Evolutionary conservation across 257 asterid species (phyloP).

Genomic region (Solanum sejunctum): DNA sequence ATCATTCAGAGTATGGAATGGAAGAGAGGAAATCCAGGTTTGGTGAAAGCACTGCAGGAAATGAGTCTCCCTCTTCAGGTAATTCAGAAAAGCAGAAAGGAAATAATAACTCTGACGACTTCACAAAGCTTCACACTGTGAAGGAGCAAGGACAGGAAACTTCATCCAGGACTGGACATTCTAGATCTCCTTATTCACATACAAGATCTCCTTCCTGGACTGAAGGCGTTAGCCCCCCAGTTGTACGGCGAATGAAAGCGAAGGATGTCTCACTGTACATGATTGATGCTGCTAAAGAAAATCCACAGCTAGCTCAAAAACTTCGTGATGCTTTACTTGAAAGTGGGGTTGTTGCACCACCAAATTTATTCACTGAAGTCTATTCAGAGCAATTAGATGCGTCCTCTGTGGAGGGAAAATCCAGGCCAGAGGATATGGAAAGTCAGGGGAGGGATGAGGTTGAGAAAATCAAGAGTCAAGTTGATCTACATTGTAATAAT

Average conservation of each 20-base stretch:
- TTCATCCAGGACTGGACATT: conserved; percentile 31
- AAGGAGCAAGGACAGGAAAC: conserved; percentile 21
- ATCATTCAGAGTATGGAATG: conserved; percentile 13
- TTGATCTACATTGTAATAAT: conserved; percentile 23
- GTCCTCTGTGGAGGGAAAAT: conserved; percentile 19
- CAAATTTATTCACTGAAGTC: conserved; percentile 67
- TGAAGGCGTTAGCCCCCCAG: conserved; percentile 89
- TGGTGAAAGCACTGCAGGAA: conserved; percentile 15
- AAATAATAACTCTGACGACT: conserved; percentile 11
- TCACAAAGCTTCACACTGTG: conserved; percentile 14
- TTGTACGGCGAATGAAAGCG: conserved; percentile 62
- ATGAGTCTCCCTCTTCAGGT: conserved; percentile 17
- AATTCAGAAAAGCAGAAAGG: conserved; percentile 9
- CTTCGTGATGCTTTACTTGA: conserved; percentile 87
- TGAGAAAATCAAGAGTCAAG: conserved; percentile 14
- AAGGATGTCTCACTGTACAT: conserved; percentile 87
- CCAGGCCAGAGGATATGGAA: conserved; percentile 23
- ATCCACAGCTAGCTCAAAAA: conserved; percentile 86
- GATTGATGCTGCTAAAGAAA: conserved; percentile 94
- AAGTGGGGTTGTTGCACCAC: conserved; percentile 97
- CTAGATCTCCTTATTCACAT: conserved; percentile 30
- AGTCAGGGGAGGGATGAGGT: conserved; percentile 23
- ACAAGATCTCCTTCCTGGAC: conserved; percentile 98
- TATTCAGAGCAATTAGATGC: conserved; percentile 37
- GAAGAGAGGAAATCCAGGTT: conserved; percentile 13